These are phyloP conservation scores for Kwoniella sp. DNA, from an alignment of 768 basidiomycete genomes.

Conservation along the genomic window DNA sequence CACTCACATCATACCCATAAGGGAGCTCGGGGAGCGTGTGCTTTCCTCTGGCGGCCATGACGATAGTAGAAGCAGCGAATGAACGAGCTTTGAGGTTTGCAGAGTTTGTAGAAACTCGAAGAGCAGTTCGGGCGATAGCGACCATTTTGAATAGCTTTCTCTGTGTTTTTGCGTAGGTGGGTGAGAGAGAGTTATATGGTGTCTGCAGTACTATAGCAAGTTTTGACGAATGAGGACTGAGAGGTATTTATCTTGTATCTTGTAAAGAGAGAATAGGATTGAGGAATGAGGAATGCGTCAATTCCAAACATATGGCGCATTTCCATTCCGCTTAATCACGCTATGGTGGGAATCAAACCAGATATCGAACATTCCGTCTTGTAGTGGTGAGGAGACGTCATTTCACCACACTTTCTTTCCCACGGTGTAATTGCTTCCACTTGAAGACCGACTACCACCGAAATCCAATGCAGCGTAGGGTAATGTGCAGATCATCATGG, in stretches of 20 bases:
- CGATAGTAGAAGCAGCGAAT: conserved; percentile 2
- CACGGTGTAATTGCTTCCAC: neutral
- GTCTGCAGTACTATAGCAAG: neutral
- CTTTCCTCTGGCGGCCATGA: conserved; percentile 52
- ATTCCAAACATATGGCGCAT: neutral
- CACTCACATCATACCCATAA: conserved; percentile 71
- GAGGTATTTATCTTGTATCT: neutral
- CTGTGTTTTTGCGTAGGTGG: neutral
- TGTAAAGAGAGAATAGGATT: neutral
- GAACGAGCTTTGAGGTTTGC: conserved; percentile 17
- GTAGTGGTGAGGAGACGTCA: neutral
- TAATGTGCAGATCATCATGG: too few species aligned
- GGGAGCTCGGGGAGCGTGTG: conserved; percentile 78
- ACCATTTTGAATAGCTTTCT: conserved; percentile 20
- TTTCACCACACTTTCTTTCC: neutral
- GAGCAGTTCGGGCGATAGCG: conserved; percentile 24
- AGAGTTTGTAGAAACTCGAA: conserved; percentile 11
- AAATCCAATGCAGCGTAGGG: neutral
- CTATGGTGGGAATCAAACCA: too few species aligned
- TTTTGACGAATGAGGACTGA: neutral
- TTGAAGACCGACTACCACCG: conserved; percentile 1
- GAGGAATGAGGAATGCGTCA: neutral
- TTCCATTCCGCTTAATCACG: too few species aligned
- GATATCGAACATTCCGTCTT: neutral
- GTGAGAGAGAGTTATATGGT: neutral